Evolutionary conservation across 2,329 filamentous ascomycete genomes (phyloP).

Genomic region (Harringtonia lauricola): DNA sequence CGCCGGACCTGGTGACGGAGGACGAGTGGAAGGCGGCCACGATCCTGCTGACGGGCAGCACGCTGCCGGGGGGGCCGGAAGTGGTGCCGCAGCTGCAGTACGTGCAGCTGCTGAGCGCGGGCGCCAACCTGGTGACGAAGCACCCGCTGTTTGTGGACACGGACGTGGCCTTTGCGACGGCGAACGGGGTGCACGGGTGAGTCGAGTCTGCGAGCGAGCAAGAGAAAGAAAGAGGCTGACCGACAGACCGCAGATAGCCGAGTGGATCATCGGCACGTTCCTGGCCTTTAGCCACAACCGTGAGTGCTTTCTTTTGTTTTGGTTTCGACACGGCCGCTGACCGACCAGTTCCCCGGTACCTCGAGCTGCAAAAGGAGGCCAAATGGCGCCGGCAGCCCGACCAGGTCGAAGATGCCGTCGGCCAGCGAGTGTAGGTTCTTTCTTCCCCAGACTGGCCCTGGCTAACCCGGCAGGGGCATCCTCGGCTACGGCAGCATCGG

Average conservation of each 20-base stretch:
- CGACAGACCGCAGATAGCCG: slow-evolving; percentile 40
- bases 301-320: neutral
- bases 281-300: slow-evolving; percentile 35
- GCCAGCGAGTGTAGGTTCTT: slow-evolving; percentile 35
- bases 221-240: neutral
- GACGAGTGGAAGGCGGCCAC: slow-evolving; percentile 38
- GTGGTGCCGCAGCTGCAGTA: slow-evolving; percentile 36
- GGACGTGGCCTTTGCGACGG: slow-evolving; percentile 38
- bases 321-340: neutral
- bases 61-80: slow-evolving; percentile 27
- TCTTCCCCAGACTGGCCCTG: neutral
- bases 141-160: slow-evolving; percentile 37
- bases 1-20: slow-evolving; percentile 9
- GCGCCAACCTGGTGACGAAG: slow-evolving; percentile 36
- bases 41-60: slow-evolving; percentile 18
- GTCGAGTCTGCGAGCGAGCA: slow-evolving; percentile 9
- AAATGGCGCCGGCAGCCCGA: slow-evolving; percentile 28
- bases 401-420: slow-evolving; percentile 30
- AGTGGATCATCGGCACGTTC: slow-evolving; percentile 44
- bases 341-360: slow-evolving; percentile 30
- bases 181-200: slow-evolving; percentile 47
- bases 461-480: slow-evolving; percentile 28
- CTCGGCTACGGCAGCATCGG: slow-evolving; percentile 45
- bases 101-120: slow-evolving; percentile 43
- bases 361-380: slow-evolving; percentile 29